These are phyloP conservation scores for Diplodia sapinea DNA, from an alignment of 2,329 filamentous ascomycete genomes.

Conservation along the genomic window DNA sequence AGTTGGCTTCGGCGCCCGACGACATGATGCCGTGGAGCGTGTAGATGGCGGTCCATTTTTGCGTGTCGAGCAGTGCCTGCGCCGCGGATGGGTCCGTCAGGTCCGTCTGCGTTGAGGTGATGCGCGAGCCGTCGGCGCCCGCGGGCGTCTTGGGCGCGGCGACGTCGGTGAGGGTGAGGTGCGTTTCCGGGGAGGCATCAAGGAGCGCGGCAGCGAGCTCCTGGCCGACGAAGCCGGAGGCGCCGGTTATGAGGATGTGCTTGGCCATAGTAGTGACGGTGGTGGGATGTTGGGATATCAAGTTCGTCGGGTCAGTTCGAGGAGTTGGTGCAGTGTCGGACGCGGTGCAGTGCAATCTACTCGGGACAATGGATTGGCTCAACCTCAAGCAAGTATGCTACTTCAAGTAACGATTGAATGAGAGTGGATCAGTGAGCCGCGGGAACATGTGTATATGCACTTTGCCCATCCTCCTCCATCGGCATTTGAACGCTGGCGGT, in stretches of 20 bases:
- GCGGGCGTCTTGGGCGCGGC: constrained; percentile 31
- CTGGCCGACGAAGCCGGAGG: constrained; percentile 36
- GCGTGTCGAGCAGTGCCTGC: background rate
- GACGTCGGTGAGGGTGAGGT: constrained; percentile 35
- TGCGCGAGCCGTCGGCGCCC: constrained; percentile 14
- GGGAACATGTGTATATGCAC: background rate
- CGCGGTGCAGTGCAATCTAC: background rate
- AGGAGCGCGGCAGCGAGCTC: constrained; percentile 34
- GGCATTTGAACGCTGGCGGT: constrained; percentile 1
- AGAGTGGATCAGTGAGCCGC: background rate
- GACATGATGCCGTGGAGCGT: constrained; percentile 71
- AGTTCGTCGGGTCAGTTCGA: constrained; percentile 5
- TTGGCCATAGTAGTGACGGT: background rate
- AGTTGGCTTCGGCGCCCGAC: constrained; percentile 63
- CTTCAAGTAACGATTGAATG: background rate
- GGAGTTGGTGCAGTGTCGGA: background rate
- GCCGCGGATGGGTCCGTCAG: constrained; percentile 28
- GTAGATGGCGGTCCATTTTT: constrained; percentile 46
- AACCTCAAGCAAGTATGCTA: background rate
- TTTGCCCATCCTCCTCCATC: background rate
- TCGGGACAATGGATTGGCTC: background rate
- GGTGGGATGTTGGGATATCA: constrained; percentile 8
- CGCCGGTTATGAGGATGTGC: constrained; percentile 35
- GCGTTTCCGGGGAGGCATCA: constrained; percentile 13
- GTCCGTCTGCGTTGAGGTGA: constrained; percentile 32